These are phyloP conservation scores for Trichophyton benhamiae DNA, from an alignment of 2,329 filamentous ascomycete species.

Conservation along the genomic window DNA sequence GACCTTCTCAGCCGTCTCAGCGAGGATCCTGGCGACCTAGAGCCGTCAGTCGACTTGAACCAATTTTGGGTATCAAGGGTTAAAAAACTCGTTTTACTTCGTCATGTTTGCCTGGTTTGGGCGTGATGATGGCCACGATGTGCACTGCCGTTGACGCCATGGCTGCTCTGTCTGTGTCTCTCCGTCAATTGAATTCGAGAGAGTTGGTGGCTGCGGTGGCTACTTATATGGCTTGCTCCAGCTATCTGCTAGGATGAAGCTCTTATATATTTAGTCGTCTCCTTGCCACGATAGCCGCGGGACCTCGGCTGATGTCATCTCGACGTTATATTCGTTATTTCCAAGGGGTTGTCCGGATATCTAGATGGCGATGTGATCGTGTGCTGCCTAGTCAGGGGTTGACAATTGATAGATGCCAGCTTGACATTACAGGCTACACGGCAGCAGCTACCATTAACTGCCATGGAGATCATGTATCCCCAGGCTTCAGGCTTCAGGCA, in stretches of 20 bases:
- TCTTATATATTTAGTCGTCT: background rate
- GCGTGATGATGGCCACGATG: constrained; percentile 20
- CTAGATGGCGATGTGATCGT: background rate
- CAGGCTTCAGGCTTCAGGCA: background rate
- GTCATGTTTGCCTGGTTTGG: constrained; percentile 23
- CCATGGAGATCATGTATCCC: background rate
- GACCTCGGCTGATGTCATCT: constrained; percentile 3
- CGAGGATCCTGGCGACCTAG: constrained; percentile 19
- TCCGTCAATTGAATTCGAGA: background rate
- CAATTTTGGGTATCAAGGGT: background rate
- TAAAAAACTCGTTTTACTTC: constrained; percentile 17
- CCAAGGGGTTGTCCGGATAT: background rate
- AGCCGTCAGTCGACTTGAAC: background rate
- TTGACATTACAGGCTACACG: background rate
- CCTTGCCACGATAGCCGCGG: background rate
- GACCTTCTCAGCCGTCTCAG: constrained; percentile 20
- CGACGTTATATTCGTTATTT: background rate
- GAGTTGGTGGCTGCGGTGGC: background rate
- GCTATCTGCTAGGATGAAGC: background rate
- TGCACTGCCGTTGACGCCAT: constrained; percentile 23
- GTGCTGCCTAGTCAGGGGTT: too few species aligned
- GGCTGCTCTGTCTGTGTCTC: background rate
- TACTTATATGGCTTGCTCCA: background rate
- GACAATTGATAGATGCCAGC: too few species aligned
- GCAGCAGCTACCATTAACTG: background rate